A percentile compares a stretch with the other conserved stretches of the same genome.
These are phyloP conservation scores for Diaporthe citri DNA, from an alignment of 2,329 filamentous ascomycete genomes.

Conservation along the genomic window DNA sequence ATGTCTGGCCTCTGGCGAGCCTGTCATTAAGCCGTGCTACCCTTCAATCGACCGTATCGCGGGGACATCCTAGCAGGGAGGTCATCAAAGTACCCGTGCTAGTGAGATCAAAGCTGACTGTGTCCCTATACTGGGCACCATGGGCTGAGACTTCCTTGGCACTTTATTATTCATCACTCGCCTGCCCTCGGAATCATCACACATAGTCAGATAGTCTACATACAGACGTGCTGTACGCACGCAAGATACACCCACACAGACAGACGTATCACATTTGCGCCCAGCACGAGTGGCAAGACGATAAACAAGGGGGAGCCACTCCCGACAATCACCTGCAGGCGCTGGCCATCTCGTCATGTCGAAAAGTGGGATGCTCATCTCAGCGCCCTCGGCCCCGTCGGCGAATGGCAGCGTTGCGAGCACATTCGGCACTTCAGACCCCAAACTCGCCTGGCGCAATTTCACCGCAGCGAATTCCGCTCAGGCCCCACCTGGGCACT, in stretches of 20 bases:
- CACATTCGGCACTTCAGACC: slow-evolving; percentile 31
- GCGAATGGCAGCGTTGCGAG: slow-evolving; percentile 27
- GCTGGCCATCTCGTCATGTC: slow-evolving; percentile 27
- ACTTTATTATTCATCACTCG: slow-evolving; percentile 14
- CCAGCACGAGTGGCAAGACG: slow-evolving; percentile 20
- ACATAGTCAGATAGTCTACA: not conserved
- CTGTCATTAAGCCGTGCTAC: slow-evolving; percentile 27
- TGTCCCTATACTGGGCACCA: slow-evolving; percentile 26
- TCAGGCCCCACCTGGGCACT: slow-evolving; percentile 22
- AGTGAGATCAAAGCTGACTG: slow-evolving; percentile 24
- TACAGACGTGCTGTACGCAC: not conserved
- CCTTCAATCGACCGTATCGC: slow-evolving; percentile 5
- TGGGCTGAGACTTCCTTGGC: slow-evolving; percentile 16
- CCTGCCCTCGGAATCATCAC: not conserved
- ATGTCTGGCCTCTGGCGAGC: slow-evolving; percentile 30
- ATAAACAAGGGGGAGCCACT: slow-evolving; percentile 18
- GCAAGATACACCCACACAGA: not conserved
- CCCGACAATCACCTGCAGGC: slow-evolving; percentile 24
- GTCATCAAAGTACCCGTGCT: slow-evolving; percentile 27
- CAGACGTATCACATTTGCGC: slow-evolving; percentile 7
- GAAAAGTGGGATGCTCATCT: slow-evolving; percentile 30
- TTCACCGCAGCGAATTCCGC: slow-evolving; percentile 15
- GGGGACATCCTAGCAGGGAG: slow-evolving; percentile 26
- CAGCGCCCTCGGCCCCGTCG: slow-evolving; percentile 17
- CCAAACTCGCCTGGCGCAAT: slow-evolving; percentile 30